Evolutionary conservation across 345 rosid genomes (phyloP).

Genomic region (Iberis pinnata): DNA sequence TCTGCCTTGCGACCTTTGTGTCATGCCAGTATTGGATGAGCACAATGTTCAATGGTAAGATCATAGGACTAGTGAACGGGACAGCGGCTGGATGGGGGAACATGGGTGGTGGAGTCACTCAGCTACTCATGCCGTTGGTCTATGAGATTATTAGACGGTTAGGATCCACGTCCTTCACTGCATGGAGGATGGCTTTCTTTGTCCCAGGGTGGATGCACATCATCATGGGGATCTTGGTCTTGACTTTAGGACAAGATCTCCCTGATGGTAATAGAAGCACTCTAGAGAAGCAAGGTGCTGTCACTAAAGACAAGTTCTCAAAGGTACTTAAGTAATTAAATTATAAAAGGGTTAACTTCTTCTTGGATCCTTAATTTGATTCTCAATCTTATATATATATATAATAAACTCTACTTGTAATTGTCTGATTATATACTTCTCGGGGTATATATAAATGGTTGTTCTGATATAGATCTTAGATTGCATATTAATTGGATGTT

Average conservation of each 20-base stretch:
- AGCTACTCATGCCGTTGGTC: conserved; percentile 55
- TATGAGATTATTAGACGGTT: conserved; percentile 39
- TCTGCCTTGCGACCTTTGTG: conserved; percentile 71
- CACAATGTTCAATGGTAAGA: conserved; percentile 65
- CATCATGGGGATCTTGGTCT: conserved; percentile 52
- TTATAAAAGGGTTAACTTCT: no score
- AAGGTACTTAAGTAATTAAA: conserved; percentile 33
- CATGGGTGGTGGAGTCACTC: conserved; percentile 71
- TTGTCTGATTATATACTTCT: no score
- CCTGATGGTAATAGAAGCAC: conserved; percentile 58
- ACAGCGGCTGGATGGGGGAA: conserved; percentile 79
- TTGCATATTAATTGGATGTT: background rate
- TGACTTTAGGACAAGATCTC: conserved; percentile 61
- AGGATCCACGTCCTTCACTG: conserved; percentile 54
- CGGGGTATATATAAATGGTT: no score
- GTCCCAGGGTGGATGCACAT: conserved; percentile 51
- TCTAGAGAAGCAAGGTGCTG: conserved; percentile 52
- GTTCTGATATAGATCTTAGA: no score
- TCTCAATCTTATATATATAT: no score
- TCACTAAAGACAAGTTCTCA: conserved; percentile 53
- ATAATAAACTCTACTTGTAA: no score
- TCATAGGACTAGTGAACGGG: conserved; percentile 60
- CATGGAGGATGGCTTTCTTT: conserved; percentile 72
- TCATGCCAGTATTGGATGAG: conserved; percentile 86
- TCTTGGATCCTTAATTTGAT: no score